Percentiles rank a stretch among this genome's conserved stretches.
Conservation (phyloP, 2,329 filamentous ascomycete genomes). For the Cryphonectria naterciae region DNA sequence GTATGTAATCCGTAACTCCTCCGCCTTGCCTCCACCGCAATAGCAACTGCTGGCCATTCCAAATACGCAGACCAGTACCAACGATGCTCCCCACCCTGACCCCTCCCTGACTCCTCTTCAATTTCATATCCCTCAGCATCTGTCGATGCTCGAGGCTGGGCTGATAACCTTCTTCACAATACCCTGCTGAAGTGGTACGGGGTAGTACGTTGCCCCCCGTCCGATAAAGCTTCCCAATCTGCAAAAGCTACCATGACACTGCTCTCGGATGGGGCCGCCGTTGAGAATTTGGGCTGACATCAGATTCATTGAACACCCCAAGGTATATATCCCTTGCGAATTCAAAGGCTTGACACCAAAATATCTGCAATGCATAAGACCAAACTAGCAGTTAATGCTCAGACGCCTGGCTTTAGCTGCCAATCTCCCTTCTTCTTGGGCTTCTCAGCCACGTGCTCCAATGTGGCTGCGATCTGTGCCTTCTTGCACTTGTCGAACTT, state of each 20-base stretch:
- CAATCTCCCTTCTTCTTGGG: constrained; percentile 55
- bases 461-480: constrained; percentile 70
- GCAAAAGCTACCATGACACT: background rate
- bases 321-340: background rate
- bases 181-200: background rate
- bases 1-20: background rate
- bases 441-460: constrained; percentile 68
- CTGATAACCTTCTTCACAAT: background rate
- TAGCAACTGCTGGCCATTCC: background rate
- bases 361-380: constrained; percentile 8
- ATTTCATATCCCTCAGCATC: background rate
- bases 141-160: background rate
- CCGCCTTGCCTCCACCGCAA: background rate
- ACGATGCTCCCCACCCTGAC: background rate
- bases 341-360: background rate
- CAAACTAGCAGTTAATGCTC: constrained; percentile 8
- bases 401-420: constrained; percentile 24
- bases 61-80: background rate
- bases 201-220: background rate
- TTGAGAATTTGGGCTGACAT: too few relatives aligned
- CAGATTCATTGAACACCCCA: background rate
- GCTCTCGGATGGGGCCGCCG: background rate
- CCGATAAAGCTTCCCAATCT: background rate
- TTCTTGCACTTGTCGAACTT: constrained; percentile 73
- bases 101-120: background rate